Percentiles rank a stretch among this genome's conserved stretches.
phyloP scores from a whole-genome alignment of 768 basidiomycete genomes.

The Postia placenta region DNA sequence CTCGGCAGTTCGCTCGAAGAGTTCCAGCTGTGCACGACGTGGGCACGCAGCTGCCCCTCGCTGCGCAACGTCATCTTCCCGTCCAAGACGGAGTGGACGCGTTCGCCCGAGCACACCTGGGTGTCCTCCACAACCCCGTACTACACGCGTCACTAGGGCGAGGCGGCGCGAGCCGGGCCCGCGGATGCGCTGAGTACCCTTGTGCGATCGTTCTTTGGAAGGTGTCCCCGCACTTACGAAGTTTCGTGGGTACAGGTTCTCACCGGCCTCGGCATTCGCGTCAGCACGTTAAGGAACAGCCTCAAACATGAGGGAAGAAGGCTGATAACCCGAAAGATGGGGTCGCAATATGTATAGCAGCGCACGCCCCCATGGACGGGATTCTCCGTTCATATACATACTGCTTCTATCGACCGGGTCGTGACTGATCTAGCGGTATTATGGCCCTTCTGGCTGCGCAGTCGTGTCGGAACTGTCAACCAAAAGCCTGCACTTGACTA shows the following conservation, averaged over 20 bases:
- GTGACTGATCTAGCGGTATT: background rate
- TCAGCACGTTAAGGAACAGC: background rate
- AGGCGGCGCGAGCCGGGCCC: background rate
- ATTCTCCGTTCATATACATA: background rate
- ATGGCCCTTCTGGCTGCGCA: background rate
- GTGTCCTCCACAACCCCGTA: slow-evolving; percentile 11
- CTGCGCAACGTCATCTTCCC: slow-evolving; percentile 52
- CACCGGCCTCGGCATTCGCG: background rate
- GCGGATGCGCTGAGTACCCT: background rate
- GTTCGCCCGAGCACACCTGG: slow-evolving; percentile 31
- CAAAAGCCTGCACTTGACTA: background rate
- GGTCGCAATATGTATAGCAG: background rate
- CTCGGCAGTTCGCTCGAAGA: slow-evolving; percentile 40
- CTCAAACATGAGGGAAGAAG: background rate
- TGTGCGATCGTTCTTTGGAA: background rate
- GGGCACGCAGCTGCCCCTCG: slow-evolving; percentile 48
- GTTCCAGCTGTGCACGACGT: slow-evolving; percentile 44
- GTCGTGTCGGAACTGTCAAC: background rate
- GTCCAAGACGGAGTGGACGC: slow-evolving; percentile 44
- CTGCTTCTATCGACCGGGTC: background rate
- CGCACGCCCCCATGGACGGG: background rate
- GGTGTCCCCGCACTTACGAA: background rate
- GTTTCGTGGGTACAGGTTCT: background rate
- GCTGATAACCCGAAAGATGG: background rate
- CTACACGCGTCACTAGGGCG: slow-evolving; percentile 4